Evolutionary conservation across 257 asterid genomes (phyloP).

Genomic region (Penstemon barbatus): DNA sequence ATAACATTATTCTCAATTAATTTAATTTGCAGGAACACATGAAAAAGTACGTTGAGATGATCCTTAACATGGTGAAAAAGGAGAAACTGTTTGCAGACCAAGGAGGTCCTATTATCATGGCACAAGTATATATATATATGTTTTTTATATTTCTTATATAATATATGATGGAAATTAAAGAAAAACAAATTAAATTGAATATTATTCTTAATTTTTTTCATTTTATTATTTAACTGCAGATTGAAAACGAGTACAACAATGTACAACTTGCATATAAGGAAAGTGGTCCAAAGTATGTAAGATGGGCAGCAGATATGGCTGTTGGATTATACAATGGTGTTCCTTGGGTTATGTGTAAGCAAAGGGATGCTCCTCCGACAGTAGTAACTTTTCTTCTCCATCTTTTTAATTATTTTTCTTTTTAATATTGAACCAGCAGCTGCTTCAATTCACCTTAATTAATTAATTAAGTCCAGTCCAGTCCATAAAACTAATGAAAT

Average conservation of each 20-base stretch:
- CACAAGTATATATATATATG: slow-evolving; percentile 47
- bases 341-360: slow-evolving; percentile 99
- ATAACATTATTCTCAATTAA: neutral
- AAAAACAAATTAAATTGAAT: neutral
- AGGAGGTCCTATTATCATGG: slow-evolving; percentile 96
- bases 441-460: too few relatives aligned
- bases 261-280: slow-evolving; percentile 73
- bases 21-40: slow-evolving; percentile 60
- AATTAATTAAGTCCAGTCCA: too few relatives aligned
- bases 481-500: too few relatives aligned
- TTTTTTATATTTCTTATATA: neutral
- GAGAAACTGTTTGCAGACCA: slow-evolving; percentile 85
- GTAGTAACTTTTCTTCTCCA: slow-evolving; percentile 45
- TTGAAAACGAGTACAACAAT: slow-evolving; percentile 88
- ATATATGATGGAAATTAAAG: neutral
- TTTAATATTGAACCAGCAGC: neutral
- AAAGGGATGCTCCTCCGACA: slow-evolving; percentile 66
- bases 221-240: slow-evolving; percentile 34
- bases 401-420: neutral
- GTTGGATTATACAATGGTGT: slow-evolving; percentile 45
- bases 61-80: slow-evolving; percentile 54
- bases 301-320: slow-evolving; percentile 93
- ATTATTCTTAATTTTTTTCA: neutral
- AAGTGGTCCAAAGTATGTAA: slow-evolving; percentile 54
- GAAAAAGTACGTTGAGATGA: slow-evolving; percentile 61